phyloP scores from a whole-genome alignment of 2,329 filamentous ascomycete species.

The Drechslerella dactyloides region DNA sequence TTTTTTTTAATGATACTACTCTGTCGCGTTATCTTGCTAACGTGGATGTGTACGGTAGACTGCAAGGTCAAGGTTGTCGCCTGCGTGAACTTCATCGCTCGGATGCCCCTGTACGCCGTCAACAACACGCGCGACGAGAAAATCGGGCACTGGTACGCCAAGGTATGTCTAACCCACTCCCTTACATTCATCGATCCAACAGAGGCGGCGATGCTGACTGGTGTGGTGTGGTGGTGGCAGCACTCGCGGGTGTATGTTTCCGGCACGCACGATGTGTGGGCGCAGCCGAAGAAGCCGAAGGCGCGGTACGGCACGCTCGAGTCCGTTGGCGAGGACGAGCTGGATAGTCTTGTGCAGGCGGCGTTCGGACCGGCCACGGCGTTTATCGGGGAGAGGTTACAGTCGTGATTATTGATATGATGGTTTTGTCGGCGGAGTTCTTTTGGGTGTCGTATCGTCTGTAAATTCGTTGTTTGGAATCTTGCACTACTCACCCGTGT shows the following conservation, averaged over 20 bases:
- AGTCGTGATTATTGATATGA: too few species aligned
- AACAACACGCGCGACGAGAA: conserved; percentile 46
- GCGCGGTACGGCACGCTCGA: conserved; percentile 33
- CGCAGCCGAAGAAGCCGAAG: conserved; percentile 35
- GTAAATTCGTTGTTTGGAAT: too few species aligned
- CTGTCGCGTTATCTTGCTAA: background rate
- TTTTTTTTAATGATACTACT: background rate
- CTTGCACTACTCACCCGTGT: too few species aligned
- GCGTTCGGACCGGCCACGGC: conserved; percentile 12
- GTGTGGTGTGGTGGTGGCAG: too few species aligned
- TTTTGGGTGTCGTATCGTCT: too few species aligned
- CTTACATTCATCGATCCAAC: background rate
- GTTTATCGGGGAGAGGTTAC: conserved; percentile 36
- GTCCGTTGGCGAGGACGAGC: conserved; percentile 27
- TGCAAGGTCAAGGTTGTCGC: conserved; percentile 32
- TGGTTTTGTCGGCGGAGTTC: too few species aligned
- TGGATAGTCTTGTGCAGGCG: conserved; percentile 34
- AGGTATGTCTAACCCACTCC: conserved; percentile 10
- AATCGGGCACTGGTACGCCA: conserved; percentile 40
- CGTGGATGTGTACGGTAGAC: conserved; percentile 8
- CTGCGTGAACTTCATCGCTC: conserved; percentile 35
- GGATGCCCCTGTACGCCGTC: conserved; percentile 37
- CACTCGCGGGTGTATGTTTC: conserved; percentile 42
- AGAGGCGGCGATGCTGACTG: too few species aligned
- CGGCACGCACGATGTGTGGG: conserved; percentile 32